Conservation (phyloP, 352 stramenopile species). For the Pythium myriotylum region DNA sequence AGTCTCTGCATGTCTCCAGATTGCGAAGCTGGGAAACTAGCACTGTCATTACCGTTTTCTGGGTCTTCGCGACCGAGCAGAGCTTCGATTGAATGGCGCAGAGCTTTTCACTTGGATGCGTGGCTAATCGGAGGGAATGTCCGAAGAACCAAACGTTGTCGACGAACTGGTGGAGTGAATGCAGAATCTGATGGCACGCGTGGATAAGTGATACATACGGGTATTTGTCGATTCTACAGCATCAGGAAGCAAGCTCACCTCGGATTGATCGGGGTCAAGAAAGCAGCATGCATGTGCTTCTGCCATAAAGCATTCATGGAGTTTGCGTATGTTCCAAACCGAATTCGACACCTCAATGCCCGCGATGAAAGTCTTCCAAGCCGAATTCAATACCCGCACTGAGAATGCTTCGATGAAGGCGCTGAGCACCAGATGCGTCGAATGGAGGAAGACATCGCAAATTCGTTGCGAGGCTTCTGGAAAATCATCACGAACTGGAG, state of each 20-base stretch:
- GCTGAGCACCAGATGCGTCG: constrained; percentile 10
- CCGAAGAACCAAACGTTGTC: constrained; percentile 23
- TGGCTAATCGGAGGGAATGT: constrained; percentile 14
- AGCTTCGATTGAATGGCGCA: constrained; percentile 20
- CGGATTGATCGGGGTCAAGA: constrained; percentile 8
- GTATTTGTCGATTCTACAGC: background rate
- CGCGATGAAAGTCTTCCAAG: constrained; percentile 16
- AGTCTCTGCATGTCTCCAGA: constrained; percentile 9
- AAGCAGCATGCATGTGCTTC: constrained; percentile 26
- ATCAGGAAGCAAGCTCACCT: constrained; percentile 8
- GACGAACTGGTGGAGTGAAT: constrained; percentile 1
- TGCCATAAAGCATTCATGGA: constrained; percentile 13
- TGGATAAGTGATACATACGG: background rate
- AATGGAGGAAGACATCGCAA: constrained; percentile 28
- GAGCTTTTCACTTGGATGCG: constrained; percentile 13
- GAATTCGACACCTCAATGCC: constrained; percentile 14
- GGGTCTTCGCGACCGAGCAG: background rate
- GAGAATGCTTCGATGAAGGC: constrained; percentile 27
- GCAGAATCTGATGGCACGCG: constrained; percentile 4
- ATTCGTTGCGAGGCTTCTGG: constrained; percentile 3
- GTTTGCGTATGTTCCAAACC: constrained; percentile 8
- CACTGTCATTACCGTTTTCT: background rate
- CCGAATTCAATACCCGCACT: constrained; percentile 13
- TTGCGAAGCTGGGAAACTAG: constrained; percentile 12
- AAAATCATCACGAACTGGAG: background rate